These are phyloP conservation scores for Stachybotrys echinatus DNA, from an alignment of 2,329 filamentous ascomycete species.

Conservation along the genomic window DNA sequence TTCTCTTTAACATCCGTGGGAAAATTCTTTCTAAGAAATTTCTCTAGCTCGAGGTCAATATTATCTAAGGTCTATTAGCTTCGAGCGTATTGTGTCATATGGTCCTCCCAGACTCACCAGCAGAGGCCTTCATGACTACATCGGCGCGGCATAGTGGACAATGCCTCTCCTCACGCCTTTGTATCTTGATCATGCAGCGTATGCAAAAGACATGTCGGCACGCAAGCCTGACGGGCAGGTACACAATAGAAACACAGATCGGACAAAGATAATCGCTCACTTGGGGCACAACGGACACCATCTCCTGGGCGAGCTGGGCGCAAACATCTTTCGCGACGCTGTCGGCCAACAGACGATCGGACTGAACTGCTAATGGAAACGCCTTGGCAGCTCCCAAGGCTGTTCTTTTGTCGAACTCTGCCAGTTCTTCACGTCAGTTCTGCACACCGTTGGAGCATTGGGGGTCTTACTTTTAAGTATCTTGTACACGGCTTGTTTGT, in stretches of 20 bases:
- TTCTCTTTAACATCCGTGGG: conserved; percentile 65
- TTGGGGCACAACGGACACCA: conserved; percentile 71
- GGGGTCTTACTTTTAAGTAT: conserved; percentile 68
- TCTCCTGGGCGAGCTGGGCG: conserved; percentile 64
- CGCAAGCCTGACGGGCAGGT: conserved; percentile 70
- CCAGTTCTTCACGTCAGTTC: neutral
- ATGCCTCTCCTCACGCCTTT: conserved; percentile 59
- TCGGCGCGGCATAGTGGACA: conserved; percentile 74
- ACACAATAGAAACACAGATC: conserved; percentile 74
- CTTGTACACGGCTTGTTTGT: conserved; percentile 70
- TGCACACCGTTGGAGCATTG: neutral
- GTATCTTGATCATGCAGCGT: conserved; percentile 74
- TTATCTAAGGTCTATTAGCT: conserved; percentile 41
- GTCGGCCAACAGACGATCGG: conserved; percentile 57
- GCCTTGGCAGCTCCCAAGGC: conserved; percentile 61
- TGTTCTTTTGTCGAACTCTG: conserved; percentile 84
- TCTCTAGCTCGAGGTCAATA: conserved; percentile 62
- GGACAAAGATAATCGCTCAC: conserved; percentile 82
- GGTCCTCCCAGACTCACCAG: conserved; percentile 37
- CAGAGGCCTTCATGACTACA: conserved; percentile 65
- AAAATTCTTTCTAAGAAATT: conserved; percentile 72
- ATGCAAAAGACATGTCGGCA: conserved; percentile 82
- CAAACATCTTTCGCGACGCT: conserved; percentile 72
- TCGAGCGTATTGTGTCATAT: neutral
- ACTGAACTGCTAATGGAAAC: conserved; percentile 55